Evolutionary conservation across 139 green algal genomes (phyloP), one percentile per base, ranked within the genome.

Genomic region (Chlorella sp.): DNA sequence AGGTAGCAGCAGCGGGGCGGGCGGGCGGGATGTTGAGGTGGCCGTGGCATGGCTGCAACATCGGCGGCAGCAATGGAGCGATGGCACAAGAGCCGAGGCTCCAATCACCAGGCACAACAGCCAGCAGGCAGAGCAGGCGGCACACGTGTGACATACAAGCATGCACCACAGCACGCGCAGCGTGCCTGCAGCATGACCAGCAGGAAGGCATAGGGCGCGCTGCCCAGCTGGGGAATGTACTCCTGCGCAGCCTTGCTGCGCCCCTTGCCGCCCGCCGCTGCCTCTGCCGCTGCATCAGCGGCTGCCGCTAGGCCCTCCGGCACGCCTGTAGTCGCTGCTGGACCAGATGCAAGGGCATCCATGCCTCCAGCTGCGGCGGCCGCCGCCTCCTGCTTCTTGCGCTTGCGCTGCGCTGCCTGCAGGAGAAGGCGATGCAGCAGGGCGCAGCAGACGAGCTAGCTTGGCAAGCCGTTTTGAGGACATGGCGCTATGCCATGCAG

Each of bases 181-280:
- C 62, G 5, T 9, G 74, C 82, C 62, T 85, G 67, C 28, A 87
- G 72, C 72, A 96, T 86, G 20, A 84, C 67, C 12, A 96, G 65
- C 25, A 97, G 57, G 84, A 97, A 95, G 56, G 93, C 92, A 75
- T 94, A 97, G 76, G 93, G 94, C 32, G 93, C 92, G 6, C 88
- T 91, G 32, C 92, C 89, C 39, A 91, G 71, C 6, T 80, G 51
- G 11, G 94, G 94, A 28, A 91, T 55, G 68, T 97, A 97, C 15
- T 91, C 71, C 64, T 92, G n/a, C 0, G 62, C 41, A 6, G 21
- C 41, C 71, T 36, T 57, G 15, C 30, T 4, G 51, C 44, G 44
- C 51, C 51, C 47, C 32, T 68, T 25, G 65, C 68, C 56, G 23
- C 18, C 56, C 47, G 73, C 47, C 39, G 60, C 38, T 62, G 44